Evolutionary conservation across 441 rosid species (phyloP).

Genomic region (Raphanus hybrid): DNA sequence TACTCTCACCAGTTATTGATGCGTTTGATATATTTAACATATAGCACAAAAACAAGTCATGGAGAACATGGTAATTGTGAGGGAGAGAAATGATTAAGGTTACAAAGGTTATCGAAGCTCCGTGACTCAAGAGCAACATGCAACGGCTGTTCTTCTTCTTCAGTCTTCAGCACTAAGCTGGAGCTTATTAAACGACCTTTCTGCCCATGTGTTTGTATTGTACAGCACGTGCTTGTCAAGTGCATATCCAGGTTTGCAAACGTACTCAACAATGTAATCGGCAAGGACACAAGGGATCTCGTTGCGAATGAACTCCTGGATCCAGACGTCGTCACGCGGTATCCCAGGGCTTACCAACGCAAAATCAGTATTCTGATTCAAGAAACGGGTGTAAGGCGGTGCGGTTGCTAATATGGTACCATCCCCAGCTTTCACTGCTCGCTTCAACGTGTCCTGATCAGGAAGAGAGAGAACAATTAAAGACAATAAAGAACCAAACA

Average conservation of each 20-base stretch:
- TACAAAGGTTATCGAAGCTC: no score
- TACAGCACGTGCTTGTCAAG: slow-evolving; percentile 84
- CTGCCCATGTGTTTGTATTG: slow-evolving; percentile 78
- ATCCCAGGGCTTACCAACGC: slow-evolving; percentile 84
- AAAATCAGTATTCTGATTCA: slow-evolving; percentile 72
- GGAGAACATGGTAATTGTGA: no score
- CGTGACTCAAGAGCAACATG: no score
- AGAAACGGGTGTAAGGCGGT: slow-evolving; percentile 88
- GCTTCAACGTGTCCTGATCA: slow-evolving; percentile 89
- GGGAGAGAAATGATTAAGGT: no score
- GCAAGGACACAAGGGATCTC: slow-evolving; percentile 86
- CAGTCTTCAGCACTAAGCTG: slow-evolving; percentile 19
- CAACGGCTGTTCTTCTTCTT: neutral
- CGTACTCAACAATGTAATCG: slow-evolving; percentile 95
- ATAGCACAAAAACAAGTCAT: no score
- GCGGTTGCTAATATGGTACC: slow-evolving; percentile 93
- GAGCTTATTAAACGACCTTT: slow-evolving; percentile 61
- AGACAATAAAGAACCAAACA: no score
- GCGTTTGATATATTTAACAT: no score
- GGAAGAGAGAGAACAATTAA: neutral
- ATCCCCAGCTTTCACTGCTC: slow-evolving; percentile 93
- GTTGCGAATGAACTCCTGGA: slow-evolving; percentile 84
- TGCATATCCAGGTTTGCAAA: slow-evolving; percentile 89
- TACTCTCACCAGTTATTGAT: no score
- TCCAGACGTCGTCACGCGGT: slow-evolving; percentile 73